Percentiles rank a stretch among this genome's conserved stretches.
These are phyloP conservation scores for Nothophytophthora sp. DNA, from an alignment of 352 stramenopile genomes.

Conservation along the genomic window DNA sequence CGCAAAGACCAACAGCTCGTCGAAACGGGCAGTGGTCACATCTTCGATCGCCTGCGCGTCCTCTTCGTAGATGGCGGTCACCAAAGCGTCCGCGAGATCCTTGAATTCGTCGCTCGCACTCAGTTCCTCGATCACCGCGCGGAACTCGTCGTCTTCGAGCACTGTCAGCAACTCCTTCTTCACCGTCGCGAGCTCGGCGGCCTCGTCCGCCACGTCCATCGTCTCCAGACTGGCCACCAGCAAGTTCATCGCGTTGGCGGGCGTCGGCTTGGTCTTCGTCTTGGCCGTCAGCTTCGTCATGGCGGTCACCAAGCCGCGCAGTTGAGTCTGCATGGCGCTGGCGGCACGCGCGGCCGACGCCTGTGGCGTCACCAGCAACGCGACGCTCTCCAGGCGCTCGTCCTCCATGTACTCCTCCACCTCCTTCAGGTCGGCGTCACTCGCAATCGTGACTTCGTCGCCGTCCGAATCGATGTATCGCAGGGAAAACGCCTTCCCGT, in stretches of 20 bases:
- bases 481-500: conserved; percentile 23
- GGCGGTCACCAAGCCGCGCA: conserved; percentile 49
- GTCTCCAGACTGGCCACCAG: conserved; percentile 35
- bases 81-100: conserved; percentile 30
- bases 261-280: conserved; percentile 36
- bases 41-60: conserved; percentile 34
- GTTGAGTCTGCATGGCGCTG: conserved; percentile 36
- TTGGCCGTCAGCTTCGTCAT: conserved; percentile 52
- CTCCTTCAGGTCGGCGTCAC: conserved; percentile 55
- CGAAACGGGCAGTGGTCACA: conserved; percentile 27
- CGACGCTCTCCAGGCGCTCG: conserved; percentile 33
- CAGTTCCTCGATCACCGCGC: conserved; percentile 28
- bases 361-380: conserved; percentile 28
- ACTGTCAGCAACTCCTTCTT: conserved; percentile 48
- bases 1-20: conserved; percentile 38
- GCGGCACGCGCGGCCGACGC: conserved; percentile 2
- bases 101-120: conserved; percentile 39
- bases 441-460: conserved; percentile 56
- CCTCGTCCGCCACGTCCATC: conserved; percentile 49
- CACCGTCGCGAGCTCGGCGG: conserved; percentile 34
- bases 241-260: conserved; percentile 40
- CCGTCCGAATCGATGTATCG: conserved; percentile 64
- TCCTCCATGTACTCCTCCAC: conserved; percentile 54
- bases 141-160: conserved; percentile 38
- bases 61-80: conserved; percentile 33